These are phyloP conservation scores for Ceratocystis papillata DNA, from an alignment of 2,329 filamentous ascomycete genomes.

Conservation along the genomic window DNA sequence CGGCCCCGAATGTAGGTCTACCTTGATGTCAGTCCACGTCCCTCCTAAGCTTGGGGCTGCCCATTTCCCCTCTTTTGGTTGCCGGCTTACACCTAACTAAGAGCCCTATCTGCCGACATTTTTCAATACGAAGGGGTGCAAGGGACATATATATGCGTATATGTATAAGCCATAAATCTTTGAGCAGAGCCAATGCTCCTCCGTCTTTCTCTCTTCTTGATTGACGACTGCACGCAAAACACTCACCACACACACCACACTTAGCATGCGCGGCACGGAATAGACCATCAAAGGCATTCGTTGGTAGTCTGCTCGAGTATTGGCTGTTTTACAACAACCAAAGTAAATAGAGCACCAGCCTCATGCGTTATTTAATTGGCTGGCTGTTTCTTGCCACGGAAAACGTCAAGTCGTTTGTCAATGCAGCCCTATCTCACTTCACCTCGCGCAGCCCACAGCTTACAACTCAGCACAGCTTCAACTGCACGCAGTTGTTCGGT, in stretches of 20 bases:
- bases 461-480: not conserved
- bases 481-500: no score
- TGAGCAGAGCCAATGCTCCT: no score
- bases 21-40: not conserved
- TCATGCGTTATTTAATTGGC: not conserved
- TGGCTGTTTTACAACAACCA: not conserved
- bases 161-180: no score
- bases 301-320: no score
- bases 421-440: slow-evolving; percentile 14
- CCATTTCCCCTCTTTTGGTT: not conserved
- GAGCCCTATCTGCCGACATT: not conserved
- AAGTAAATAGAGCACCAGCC: not conserved
- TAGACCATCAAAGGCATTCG: no score
- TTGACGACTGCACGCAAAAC: no score
- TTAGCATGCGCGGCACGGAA: no score
- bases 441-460: not conserved
- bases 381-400: not conserved
- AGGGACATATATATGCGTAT: not conserved
- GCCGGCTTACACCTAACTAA: not conserved
- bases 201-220: no score
- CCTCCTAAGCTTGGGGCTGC: not conserved
- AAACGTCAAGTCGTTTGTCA: not conserved
- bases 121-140: not conserved
- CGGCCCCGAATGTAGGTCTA: not conserved
- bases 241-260: no score